A percentile compares a stretch with the other conserved stretches of the same genome.
These are phyloP conservation scores for Flaveria sonorensis DNA, from an alignment of 129 eudicot genomes.

Conservation along the genomic window DNA sequence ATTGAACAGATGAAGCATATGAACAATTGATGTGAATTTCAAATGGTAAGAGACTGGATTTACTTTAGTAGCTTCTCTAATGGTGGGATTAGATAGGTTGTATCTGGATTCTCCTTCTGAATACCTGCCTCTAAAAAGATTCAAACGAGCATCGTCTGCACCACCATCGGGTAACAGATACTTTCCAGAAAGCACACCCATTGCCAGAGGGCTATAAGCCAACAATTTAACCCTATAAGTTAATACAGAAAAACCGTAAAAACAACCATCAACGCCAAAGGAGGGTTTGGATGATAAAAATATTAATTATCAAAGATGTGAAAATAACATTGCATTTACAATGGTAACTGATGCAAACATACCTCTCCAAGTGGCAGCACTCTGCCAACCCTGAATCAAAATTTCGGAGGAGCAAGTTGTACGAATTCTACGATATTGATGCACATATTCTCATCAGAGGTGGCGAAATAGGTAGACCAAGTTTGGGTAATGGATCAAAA, in stretches of 20 bases:
- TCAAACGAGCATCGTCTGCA: slow-evolving; percentile 79
- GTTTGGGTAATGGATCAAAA: not conserved
- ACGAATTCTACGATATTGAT: slow-evolving; percentile 56
- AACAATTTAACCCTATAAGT: slow-evolving; percentile 64
- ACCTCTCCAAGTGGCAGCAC: slow-evolving; percentile 99
- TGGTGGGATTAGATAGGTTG: slow-evolving; percentile 50
- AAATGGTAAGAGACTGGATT: slow-evolving; percentile 23
- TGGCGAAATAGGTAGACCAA: not conserved
- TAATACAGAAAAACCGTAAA: slow-evolving; percentile 5
- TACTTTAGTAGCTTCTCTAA: slow-evolving; percentile 60
- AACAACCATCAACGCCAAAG: slow-evolving; percentile 16
- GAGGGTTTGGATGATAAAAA: slow-evolving; percentile 12
- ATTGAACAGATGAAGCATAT: not conserved
- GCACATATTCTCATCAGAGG: slow-evolving; percentile 17
- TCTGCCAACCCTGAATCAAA: slow-evolving; percentile 87
- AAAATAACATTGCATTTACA: slow-evolving; percentile 5
- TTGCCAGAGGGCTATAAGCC: slow-evolving; percentile 98
- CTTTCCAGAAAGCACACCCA: slow-evolving; percentile 96
- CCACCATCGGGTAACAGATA: slow-evolving; percentile 67
- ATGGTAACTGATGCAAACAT: slow-evolving; percentile 2
- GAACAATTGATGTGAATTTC: slow-evolving; percentile 7
- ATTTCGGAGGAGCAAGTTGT: slow-evolving; percentile 82
- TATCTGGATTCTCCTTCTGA: slow-evolving; percentile 96
- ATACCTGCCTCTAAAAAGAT: slow-evolving; percentile 86
- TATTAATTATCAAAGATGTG: not conserved